Base-by-base conservation (phyloP, 2,329 filamentous ascomycete genomes). In the Geosmithia flava region DNA sequence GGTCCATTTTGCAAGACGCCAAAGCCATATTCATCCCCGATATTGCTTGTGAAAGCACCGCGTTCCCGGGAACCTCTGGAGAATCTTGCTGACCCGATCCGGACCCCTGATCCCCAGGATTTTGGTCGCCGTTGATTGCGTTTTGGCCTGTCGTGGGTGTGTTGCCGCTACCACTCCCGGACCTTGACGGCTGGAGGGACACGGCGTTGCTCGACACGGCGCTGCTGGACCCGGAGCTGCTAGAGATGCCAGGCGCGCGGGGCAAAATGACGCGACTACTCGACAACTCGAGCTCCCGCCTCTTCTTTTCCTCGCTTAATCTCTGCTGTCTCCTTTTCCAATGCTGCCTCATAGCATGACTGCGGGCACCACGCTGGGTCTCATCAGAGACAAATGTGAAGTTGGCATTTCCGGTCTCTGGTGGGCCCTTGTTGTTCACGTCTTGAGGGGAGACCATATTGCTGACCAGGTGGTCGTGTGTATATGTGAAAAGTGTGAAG, bases 301-400 rank as follows among this genome's bases (percentile, higher is more conserved):
- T 30, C n/a, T 19, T 43, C 46, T 39, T 48, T 42, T 48, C 27
- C 15, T 42, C 23, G 37, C 42, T 47, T 45, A 20, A 48, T 48
- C 29, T 49, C 1, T 49, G 50, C n/a, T 57, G 56, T 27, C 62
- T 56, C 41, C 58, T 54, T 46, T 57, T 59, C 63, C 63, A 66
- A 47, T 65, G 59, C 48, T 60, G 60, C 3, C 59, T 53, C 62
- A 65, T 66, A 13, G 62, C 62, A 60, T 66, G 63, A 49, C 60
- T 66, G 27, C 61, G 47, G 1, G 27, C 42, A 19, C 41, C 20
- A 19, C 19, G 41, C 41, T 42, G 41, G 41, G 8, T 23, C 17
- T 13, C 30, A 13, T 41, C 45, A 13, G 45, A 47, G 13, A 47
- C 45, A 33, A 47, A 47, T 2, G 13, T 11, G 33, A 47, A 47